Evolutionary conservation across 2,329 filamentous ascomycete species (phyloP), one percentile per base, ranked within the genome.

Genomic region (Arachnopeziza araneosa): DNA sequence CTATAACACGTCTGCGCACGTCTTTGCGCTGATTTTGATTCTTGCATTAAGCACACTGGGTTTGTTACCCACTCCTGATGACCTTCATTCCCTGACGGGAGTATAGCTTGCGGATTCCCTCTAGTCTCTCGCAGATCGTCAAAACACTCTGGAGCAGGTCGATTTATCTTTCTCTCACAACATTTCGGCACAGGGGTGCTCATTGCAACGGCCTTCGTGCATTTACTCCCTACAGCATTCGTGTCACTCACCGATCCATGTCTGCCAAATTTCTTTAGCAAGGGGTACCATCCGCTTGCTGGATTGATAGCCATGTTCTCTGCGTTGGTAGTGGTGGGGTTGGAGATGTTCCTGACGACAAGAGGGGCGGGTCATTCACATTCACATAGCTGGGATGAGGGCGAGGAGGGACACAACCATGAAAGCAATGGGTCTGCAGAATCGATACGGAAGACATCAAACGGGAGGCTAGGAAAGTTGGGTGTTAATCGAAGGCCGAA

Each of bases 271-370:
- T 88, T 92, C 71, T 96, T 93, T 83, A 93, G 84, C 72, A 71
- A 88, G 64, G 83, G 83, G n/a, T 96, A 95, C 72, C 83, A 81
- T 53, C 90, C 90, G 6, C 87, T 96, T 72, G 86, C 91, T 0
- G 91, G 92, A 1, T 80, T 95, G 54, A 83, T 96, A 53, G 89
- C 90, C 59, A 93, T 96, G 89, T 74, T 86, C 10, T 86, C 89
- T 12, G 89, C 91, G n/a, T 80, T 96, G 61, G 77, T 89, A 3
- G 92, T 97, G 2, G 90, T 96, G 7, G 83, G 85, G 1, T 82
- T 97, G 56, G 93, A 98, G 74, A 96, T 95, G 76, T 91, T 92
- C 72, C 87, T 98, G 67, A 92, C 91, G 0, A 89, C 87, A 1
- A 76, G 84, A 58, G 85, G 85, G 51, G 85, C 84, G 1, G 79